Evolutionary conservation across 495 filamentous ascomycete species (phyloP).

Genomic region (Hypoxylon cercidicola): DNA sequence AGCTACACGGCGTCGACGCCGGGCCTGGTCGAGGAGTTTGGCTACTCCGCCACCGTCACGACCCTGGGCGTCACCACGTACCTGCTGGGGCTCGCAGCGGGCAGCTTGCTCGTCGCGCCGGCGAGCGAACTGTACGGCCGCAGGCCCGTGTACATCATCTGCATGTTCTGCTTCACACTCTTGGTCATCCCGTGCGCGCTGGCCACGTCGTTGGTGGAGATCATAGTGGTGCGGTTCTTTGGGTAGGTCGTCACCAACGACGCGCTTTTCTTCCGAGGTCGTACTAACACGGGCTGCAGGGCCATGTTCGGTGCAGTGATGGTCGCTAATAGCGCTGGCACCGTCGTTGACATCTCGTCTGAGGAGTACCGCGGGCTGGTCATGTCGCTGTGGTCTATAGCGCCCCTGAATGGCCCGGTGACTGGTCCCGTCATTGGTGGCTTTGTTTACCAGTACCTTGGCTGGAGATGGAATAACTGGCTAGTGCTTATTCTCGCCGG

Average conservation of each 20-base stretch:
- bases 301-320: constrained; percentile 82
- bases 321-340: constrained; percentile 84
- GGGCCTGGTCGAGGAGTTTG: constrained; percentile 74
- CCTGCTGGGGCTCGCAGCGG: constrained; percentile 75
- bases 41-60: constrained; percentile 63
- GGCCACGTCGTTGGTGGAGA: constrained; percentile 68
- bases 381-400: constrained; percentile 80
- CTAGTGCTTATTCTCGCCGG: constrained; percentile 76
- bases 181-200: constrained; percentile 78
- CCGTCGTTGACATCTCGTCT: constrained; percentile 79
- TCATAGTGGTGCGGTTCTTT: constrained; percentile 78
- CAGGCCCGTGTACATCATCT: constrained; percentile 74
- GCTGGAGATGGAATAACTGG: constrained; percentile 93
- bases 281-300: constrained; percentile 45
- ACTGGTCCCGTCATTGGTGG: constrained; percentile 76
- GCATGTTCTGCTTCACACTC: constrained; percentile 69
- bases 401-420: constrained; percentile 80
- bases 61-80: constrained; percentile 86
- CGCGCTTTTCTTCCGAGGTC: not conserved
- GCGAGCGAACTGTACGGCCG: constrained; percentile 83
- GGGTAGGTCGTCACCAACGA: constrained; percentile 55
- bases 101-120: constrained; percentile 77
- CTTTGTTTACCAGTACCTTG: constrained; percentile 78
- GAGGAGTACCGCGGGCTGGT: constrained; percentile 75
- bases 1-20: constrained; percentile 78